These are phyloP conservation scores for Calonectria honghensis DNA, from an alignment of 2,329 filamentous ascomycete species.

Conservation along the genomic window DNA sequence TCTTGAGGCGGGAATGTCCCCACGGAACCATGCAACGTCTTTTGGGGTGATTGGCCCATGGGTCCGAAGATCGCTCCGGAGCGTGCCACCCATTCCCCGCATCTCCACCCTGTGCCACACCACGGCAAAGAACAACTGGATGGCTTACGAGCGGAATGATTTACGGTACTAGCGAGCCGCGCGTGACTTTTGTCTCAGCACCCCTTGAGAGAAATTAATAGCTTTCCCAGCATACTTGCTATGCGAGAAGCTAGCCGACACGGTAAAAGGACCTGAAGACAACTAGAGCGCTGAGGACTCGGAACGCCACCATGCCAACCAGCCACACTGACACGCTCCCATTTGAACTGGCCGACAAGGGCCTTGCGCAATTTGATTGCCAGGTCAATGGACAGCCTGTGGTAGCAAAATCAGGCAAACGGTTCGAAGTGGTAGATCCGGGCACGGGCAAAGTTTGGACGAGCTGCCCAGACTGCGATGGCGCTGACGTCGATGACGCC, in stretches of 20 bases:
- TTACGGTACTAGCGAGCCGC: background rate
- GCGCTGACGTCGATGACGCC: conserved; percentile 62
- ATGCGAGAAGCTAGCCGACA: background rate
- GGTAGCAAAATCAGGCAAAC: conserved; percentile 65
- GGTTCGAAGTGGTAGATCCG: conserved; percentile 73
- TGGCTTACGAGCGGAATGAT: background rate
- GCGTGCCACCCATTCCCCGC: conserved; percentile 44
- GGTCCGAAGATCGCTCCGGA: conserved; percentile 33
- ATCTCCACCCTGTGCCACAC: conserved; percentile 27
- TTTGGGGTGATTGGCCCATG: background rate
- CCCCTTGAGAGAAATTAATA: conserved; percentile 2
- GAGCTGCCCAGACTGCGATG: conserved; percentile 67
- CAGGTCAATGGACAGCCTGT: conserved; percentile 70
- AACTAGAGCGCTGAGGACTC: background rate
- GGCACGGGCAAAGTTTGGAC: conserved; percentile 71
- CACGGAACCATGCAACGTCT: background rate
- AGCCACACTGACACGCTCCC: conserved; percentile 54
- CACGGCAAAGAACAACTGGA: background rate
- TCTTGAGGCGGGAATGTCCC: background rate
- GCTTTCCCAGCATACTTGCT: background rate
- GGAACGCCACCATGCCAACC: conserved; percentile 26
- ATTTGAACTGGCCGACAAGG: conserved; percentile 67
- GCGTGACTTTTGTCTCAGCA: background rate
- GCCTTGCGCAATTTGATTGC: conserved; percentile 69
- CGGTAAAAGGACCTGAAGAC: background rate